Base-by-base conservation (phyloP, 257 asterid species). In the Solanum ossicruentum region DNA sequence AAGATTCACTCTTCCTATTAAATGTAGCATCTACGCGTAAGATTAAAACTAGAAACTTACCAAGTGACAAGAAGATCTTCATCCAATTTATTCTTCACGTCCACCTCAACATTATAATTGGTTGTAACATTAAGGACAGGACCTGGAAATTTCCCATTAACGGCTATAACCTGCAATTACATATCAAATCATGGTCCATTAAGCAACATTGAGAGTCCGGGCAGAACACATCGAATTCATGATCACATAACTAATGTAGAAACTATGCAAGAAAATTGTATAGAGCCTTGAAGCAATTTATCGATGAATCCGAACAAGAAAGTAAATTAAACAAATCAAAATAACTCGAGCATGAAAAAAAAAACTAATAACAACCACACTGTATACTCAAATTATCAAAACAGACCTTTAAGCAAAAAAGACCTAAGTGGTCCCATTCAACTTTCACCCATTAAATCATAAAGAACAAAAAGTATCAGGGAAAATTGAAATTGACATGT, bases 101-200 rank as follows among this genome's bases (percentile, higher is more conserved):
- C 93, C 20, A 94, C 97, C 67, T 92, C 96, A 28, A 94, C 97
- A 81, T 95, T 93, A 91, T 93, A 85, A 90, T 97, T 97, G 20
- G 99, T 97, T 0, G 99, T 97, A 69, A 95, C 94, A 73, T 97
- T 97, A 65, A 97, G 80, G 85, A 91, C 91, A 2, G 96, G 94
- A 57, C 99, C 99, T 36, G 99, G 99, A 85, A 97, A 94, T 78
- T 92, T 82, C 75, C 93, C 95, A 83, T 97, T 97, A 41, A 97
- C 95, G 10, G 99, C 99, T 82, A 97, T 92, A 49, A 97, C 99
- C 99, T 55, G 90, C 83, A 87, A 78, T 26, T 26, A 32, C 57
- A 78, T 78, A 13, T 26, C 28, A 78, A 26, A 52, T 51, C 47
- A 52, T 26, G 63, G 47, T 1, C 7, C 18, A 78, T 51, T 26